These are phyloP conservation scores for Bjerkandera adusta DNA, from an alignment of 1,284 basidiomycete species.

Conservation along the genomic window DNA sequence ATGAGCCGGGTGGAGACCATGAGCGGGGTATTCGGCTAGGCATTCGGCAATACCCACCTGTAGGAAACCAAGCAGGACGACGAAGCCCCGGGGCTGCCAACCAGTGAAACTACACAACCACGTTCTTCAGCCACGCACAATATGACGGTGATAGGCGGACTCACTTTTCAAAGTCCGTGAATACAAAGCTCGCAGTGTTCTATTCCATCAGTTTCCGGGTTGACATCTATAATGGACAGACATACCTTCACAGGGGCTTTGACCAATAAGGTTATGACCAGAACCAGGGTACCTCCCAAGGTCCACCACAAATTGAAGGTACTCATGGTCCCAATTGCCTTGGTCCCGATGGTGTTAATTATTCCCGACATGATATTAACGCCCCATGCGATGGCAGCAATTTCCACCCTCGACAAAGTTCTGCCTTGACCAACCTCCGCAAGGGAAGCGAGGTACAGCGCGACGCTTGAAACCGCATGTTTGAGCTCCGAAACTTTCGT, in stretches of 20 bases:
- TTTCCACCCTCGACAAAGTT: conserved; percentile 47
- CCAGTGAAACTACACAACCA: conserved; percentile 47
- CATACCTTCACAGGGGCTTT: conserved; percentile 53
- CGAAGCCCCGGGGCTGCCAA: conserved; percentile 52
- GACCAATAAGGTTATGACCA: conserved; percentile 53
- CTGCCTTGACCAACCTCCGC: conserved; percentile 48
- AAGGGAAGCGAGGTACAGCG: conserved; percentile 53
- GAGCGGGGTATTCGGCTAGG: neutral
- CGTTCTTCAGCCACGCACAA: neutral
- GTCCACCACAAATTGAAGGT: conserved; percentile 63
- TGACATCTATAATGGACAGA: neutral
- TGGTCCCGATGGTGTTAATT: conserved; percentile 52
- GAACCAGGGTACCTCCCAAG: conserved; percentile 54
- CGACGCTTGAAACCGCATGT: conserved; percentile 35
- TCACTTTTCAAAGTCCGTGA: conserved; percentile 58
- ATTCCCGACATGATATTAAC: conserved; percentile 54
- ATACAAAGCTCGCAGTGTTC: conserved; percentile 55
- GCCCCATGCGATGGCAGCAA: conserved; percentile 55
- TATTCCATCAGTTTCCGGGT: conserved; percentile 17
- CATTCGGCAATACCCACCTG: conserved; percentile 33
- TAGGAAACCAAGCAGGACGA: conserved; percentile 58
- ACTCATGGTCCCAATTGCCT: conserved; percentile 56
- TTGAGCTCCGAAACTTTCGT: neutral
- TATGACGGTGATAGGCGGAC: neutral
- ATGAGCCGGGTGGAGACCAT: neutral